Evolutionary conservation across 805 yeast species (phyloP), one percentile per base, ranked within the genome.

Genomic region (Brettanomyces nanus): DNA sequence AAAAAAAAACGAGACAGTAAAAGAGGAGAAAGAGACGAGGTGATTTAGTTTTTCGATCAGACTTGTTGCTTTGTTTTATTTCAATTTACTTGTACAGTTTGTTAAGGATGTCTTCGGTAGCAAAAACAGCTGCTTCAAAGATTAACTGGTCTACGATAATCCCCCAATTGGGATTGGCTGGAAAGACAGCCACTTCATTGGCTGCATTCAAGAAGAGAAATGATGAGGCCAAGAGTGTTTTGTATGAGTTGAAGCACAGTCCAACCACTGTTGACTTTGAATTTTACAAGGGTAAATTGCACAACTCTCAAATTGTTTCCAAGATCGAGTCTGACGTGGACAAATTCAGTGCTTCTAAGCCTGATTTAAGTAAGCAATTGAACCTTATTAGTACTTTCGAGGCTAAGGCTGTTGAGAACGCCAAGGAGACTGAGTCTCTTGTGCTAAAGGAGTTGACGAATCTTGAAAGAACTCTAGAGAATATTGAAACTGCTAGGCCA

Each of bases 401-500:
- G 75, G 77, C 82, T 51, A 87, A 87, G 73, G 98, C 98, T 38
- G 60, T 92, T 53, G 95, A 85, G 67, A 90, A 89, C 66, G 98
- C 98, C 51, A 77, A 85, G 69, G 77, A 79, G 54, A 92, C 98
- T 46, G 97, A 90, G 72, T 66, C 77, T 47, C 78, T 89, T 53
- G 97, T 92, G 45, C 68, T 78, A 48, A 78, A 80, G 53, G 97
- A 92, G 72, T 74, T 92, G 56, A 69, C 73, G 50, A 87, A 86
- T 54, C 77, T 92, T 62, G 78, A 84, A 64, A 79, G 75, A 67
- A 90, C 98, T 44, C 75, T 92, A 62, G 76, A 77, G 62, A 90
- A 92, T 74, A 92, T 92, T 62, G 95, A 92, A 72, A 68, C 83
- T 50, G 97, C 98, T 44, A 85, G 97, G 74, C 95, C 98, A 56